These are phyloP conservation scores for Vaccinium corymbosum DNA, from an alignment of 148 eudicot species.

Conservation along the genomic window DNA sequence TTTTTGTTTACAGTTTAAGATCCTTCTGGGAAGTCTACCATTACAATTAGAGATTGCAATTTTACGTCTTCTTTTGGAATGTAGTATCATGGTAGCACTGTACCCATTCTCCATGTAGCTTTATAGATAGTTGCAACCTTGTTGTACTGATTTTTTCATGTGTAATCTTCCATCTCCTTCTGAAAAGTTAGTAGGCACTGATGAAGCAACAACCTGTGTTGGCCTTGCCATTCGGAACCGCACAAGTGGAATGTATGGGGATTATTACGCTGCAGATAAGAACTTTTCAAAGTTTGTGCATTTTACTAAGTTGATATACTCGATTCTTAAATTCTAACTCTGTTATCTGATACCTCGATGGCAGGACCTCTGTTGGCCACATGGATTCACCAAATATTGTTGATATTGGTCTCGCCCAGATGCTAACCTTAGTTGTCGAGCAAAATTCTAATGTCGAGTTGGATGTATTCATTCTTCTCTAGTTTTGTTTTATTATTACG, in stretches of 20 bases:
- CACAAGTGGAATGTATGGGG: slow-evolving; percentile 67
- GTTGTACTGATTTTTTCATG: slow-evolving; percentile 12
- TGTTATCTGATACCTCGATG: slow-evolving; percentile 15
- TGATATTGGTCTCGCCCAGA: slow-evolving; percentile 74
- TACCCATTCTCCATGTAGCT: not conserved
- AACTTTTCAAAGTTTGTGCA: not conserved
- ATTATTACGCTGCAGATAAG: not conserved
- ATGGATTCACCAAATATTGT: slow-evolving; percentile 80
- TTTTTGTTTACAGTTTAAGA: not conserved
- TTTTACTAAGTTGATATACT: not conserved
- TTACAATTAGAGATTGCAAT: not conserved
- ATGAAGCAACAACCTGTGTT: slow-evolving; percentile 96
- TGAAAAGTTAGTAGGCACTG: slow-evolving; percentile 77
- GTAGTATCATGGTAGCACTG: not conserved
- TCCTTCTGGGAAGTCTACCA: not conserved
- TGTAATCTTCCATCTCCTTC: slow-evolving; percentile 12
- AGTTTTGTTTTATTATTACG: not conserved
- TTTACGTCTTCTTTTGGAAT: not conserved
- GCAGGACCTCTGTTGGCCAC: slow-evolving; percentile 78
- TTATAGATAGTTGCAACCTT: not conserved
- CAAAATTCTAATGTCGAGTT: slow-evolving; percentile 42
- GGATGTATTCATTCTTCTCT: slow-evolving; percentile 47
- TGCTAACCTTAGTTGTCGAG: slow-evolving; percentile 58
- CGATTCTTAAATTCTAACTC: slow-evolving; percentile 5
- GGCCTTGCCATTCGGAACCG: slow-evolving; percentile 81